Conservation (phyloP, 2,329 filamentous ascomycete genomes). For the Aspergillus proliferans region DNA sequence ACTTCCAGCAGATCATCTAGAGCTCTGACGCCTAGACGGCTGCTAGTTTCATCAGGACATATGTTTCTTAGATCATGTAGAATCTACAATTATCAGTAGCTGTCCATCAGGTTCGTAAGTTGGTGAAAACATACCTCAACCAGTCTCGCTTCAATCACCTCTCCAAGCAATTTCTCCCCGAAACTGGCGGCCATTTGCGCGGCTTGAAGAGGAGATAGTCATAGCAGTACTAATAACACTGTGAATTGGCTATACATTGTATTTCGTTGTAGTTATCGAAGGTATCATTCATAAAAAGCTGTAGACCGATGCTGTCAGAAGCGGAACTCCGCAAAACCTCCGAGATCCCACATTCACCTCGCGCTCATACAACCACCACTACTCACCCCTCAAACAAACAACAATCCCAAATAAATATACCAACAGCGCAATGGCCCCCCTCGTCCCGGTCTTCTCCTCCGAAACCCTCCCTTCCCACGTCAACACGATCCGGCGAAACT, state of each 20-base stretch:
- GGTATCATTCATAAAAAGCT: neutral
- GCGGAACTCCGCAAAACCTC: neutral
- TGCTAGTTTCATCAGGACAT: slow-evolving; percentile 12
- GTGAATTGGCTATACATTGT: neutral
- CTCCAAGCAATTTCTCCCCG: slow-evolving; percentile 49
- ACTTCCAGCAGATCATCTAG: slow-evolving; percentile 42
- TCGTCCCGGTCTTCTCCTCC: slow-evolving; percentile 48
- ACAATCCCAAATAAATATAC: neutral
- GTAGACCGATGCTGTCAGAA: neutral
- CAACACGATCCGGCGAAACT: slow-evolving; percentile 40
- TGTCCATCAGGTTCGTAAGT: neutral
- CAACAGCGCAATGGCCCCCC: slow-evolving; percentile 47
- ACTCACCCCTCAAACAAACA: neutral
- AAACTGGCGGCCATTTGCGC: slow-evolving; percentile 32
- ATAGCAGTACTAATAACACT: neutral
- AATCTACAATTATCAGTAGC: slow-evolving; percentile 15
- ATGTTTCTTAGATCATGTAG: slow-evolving; percentile 25
- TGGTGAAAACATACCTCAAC: slow-evolving; percentile 41
- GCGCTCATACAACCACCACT: neutral
- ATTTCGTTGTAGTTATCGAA: neutral
- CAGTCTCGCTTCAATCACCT: slow-evolving; percentile 45
- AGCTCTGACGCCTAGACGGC: slow-evolving; percentile 38
- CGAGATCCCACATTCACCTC: neutral
- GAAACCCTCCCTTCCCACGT: slow-evolving; percentile 47
- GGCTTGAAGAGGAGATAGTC: neutral